These are phyloP conservation scores for Thymus quinquecostatus DNA, from an alignment of 257 asterid genomes.

Conservation along the genomic window DNA sequence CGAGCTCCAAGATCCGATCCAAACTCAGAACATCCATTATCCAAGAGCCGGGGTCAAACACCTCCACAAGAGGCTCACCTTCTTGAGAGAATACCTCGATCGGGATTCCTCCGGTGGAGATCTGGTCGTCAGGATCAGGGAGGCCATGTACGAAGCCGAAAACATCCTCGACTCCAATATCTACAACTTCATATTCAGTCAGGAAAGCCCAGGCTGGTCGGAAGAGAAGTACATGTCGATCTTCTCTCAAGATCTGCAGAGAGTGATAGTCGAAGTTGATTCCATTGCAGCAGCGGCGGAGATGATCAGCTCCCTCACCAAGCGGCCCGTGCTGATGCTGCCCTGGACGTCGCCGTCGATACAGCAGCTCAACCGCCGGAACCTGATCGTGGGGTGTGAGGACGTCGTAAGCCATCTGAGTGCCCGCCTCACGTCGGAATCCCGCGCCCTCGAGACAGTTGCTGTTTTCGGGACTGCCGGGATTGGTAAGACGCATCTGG, in stretches of 20 bases:
- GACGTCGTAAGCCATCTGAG: background rate
- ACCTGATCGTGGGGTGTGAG: background rate
- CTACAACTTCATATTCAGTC: background rate
- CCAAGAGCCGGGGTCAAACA: background rate
- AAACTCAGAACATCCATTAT: background rate
- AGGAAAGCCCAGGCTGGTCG: background rate
- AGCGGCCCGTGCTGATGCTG: no score
- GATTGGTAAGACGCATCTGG: background rate
- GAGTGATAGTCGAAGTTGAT: background rate
- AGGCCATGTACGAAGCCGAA: conserved; percentile 10
- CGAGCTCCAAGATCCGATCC: background rate
- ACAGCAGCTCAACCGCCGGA: background rate
- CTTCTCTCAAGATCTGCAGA: background rate
- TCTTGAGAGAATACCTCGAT: background rate
- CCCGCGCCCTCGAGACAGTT: background rate
- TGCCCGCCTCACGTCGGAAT: background rate
- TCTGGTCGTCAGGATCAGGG: conserved; percentile 12
- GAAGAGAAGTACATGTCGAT: background rate
- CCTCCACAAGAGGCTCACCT: background rate
- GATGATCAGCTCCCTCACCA: no score
- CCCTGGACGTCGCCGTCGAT: no score
- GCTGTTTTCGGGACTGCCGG: conserved; percentile 4
- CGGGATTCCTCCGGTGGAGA: background rate
- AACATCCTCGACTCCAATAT: conserved; percentile 12
- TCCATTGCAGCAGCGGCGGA: background rate